Conservation (phyloP, 345 rosid genomes). For the Arabidopsis suecica region DNA sequence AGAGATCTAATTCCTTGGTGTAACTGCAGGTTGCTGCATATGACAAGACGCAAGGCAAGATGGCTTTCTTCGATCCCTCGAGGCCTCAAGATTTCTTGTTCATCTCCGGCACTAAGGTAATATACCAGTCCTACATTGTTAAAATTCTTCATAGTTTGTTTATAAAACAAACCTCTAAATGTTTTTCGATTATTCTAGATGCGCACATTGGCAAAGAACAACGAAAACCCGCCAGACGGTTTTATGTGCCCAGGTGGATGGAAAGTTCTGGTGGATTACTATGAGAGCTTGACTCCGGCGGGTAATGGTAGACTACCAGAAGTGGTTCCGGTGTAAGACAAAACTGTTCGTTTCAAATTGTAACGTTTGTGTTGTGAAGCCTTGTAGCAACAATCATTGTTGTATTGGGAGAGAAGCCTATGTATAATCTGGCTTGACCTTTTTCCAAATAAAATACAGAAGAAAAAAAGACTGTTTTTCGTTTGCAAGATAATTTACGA, state of each 20-base stretch:
- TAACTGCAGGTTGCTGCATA: constrained; percentile 81
- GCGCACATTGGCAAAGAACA: constrained; percentile 91
- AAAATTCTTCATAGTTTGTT: neutral
- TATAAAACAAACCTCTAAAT: neutral
- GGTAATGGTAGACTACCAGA: constrained; percentile 59
- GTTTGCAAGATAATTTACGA: constrained; percentile 2
- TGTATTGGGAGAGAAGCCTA: constrained; percentile 36
- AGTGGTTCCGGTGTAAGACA: constrained; percentile 63
- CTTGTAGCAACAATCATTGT: constrained; percentile 35
- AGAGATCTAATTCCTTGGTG: constrained; percentile 18
- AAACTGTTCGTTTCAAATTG: constrained; percentile 24
- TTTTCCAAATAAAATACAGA: constrained; percentile 35
- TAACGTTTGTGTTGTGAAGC: constrained; percentile 28
- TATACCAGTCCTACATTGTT: neutral
- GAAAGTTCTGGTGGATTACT: constrained; percentile 90
- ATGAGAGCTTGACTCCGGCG: constrained; percentile 66
- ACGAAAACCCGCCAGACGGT: constrained; percentile 92
- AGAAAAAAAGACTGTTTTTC: constrained; percentile 5
- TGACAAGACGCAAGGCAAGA: constrained; percentile 92
- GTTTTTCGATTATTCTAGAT: constrained; percentile 52
- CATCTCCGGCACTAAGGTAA: constrained; percentile 97
- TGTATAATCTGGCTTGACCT: constrained; percentile 31
- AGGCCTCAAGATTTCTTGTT: constrained; percentile 90
- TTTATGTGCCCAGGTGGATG: constrained; percentile 99
- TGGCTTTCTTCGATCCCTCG: constrained; percentile 97